Evolutionary conservation across 352 stramenopile genomes (phyloP), one percentile per base, ranked within the genome.

Genomic region (Saprolegnia diclina): DNA sequence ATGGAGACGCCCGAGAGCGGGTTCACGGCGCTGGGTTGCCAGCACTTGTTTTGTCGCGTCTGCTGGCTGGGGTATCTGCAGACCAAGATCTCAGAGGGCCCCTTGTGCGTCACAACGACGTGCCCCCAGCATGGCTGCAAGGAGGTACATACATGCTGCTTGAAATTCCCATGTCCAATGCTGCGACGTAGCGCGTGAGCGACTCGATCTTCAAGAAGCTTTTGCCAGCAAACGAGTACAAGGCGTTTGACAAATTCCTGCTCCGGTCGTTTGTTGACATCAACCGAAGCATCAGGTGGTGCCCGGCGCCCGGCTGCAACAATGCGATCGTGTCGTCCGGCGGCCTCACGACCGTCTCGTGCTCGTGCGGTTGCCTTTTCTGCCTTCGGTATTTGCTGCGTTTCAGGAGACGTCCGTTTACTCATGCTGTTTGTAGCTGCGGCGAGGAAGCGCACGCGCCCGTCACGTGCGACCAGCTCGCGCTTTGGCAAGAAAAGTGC

Each of bases 231-330:
- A 76, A 89, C 18, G 82, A 97, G 14, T 91, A 97, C 71, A 71
- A 73, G 37, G 94, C 94, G 55, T 99, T 97, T 77, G 77, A 89
- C 64, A 85, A 77, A 22, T 99, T 92, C 71, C 83, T 98, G 71
- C 77, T 99, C 55, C 87, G 94, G 50, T 97, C 87, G 59, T 99
- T 98, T 81, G 96, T 99, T n/a, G 94, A 99, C 71, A 98, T 97
- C 67, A 98, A 98, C 82, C 96, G 89, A 55, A 89, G 92, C 64
- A 96, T 98, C 65, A 94, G 97, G 64, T 99, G 96, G 91, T 99
- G 97, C 75, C 97, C 97, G 10, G 95, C 93, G 16, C 81, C 88
- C 4, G 92, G 94, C n/a, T 99, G 97, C 76, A 96, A 91, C 66
- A 97, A 97, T 72, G 91, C 98, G 19, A 97, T 97, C 19, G 90